These are phyloP conservation scores for Lathyrus oleraceus DNA, from an alignment of 306 rosid species.

Conservation along the genomic window DNA sequence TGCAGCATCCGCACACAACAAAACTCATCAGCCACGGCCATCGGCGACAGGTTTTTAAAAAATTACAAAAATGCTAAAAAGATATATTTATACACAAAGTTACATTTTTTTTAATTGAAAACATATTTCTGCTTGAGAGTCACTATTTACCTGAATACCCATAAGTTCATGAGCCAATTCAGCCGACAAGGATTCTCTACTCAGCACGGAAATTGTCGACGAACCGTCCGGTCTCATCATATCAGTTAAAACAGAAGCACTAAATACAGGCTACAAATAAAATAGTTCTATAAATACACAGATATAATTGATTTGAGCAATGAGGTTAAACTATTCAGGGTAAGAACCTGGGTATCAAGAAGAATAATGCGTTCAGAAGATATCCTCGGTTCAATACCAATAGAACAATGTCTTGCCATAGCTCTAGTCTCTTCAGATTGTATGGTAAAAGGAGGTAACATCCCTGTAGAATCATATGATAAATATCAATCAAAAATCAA, in stretches of 20 bases:
- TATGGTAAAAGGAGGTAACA: constrained; percentile 72
- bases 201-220: constrained; percentile 63
- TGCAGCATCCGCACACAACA: constrained; percentile 58
- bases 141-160: constrained; percentile 68
- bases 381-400: constrained; percentile 84
- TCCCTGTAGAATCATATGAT: constrained; percentile 50
- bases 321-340: background rate
- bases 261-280: constrained; percentile 67
- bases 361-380: constrained; percentile 83
- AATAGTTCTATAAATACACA: background rate
- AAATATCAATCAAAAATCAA: background rate
- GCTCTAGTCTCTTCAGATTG: constrained; percentile 73
- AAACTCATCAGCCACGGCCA: constrained; percentile 37
- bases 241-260: constrained; percentile 82
- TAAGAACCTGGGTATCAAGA: constrained; percentile 79
- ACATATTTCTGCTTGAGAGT: background rate
- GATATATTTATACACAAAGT: background rate
- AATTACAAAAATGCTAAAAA: background rate
- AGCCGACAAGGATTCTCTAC: constrained; percentile 68
- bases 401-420: constrained; percentile 82
- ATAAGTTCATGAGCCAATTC: constrained; percentile 86
- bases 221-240: constrained; percentile 90
- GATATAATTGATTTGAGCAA: background rate
- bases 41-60: background rate
- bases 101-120: background rate